Evolutionary conservation across 202 grass and related monocot species (phyloP).

Genomic region (Setaria viridis): DNA sequence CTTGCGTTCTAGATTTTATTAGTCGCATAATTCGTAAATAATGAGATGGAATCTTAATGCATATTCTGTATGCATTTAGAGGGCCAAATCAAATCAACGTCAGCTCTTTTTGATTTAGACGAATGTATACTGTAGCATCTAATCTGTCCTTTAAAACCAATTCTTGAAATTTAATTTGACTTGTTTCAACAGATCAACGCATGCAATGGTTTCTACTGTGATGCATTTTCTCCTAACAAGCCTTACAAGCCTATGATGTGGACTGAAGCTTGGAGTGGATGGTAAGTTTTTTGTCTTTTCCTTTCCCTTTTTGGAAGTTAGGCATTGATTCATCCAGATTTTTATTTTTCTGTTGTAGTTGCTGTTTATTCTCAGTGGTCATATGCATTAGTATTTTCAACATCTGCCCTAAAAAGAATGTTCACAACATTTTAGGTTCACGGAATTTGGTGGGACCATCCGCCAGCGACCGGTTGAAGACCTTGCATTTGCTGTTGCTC

Average conservation of each 20-base stretch:
- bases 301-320: slow-evolving; percentile 3
- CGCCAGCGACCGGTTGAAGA: slow-evolving; percentile 87
- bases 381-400: slow-evolving; percentile 22
- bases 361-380: slow-evolving; percentile 13
- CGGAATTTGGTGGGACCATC: slow-evolving; percentile 91
- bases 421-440: slow-evolving; percentile 72
- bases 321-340: not conserved
- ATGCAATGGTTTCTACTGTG: slow-evolving; percentile 98
- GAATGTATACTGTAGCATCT: not conserved
- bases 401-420: not conserved
- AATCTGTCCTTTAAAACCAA: not conserved
- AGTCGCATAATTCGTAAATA: not conserved
- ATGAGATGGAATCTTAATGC: not conserved
- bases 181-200: slow-evolving; percentile 83
- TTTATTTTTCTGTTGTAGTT: not conserved
- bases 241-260: slow-evolving; percentile 94
- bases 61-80: slow-evolving; percentile 18
- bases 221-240: slow-evolving; percentile 89
- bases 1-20: not conserved
- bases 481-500: slow-evolving; percentile 90
- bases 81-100: not conserved
- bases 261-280: slow-evolving; percentile 99
- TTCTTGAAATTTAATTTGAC: slow-evolving; percentile 4
- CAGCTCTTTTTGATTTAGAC: not conserved
- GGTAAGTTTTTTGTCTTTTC: slow-evolving; percentile 56